Evolutionary conservation across 371 early-diverging fungal species (phyloP).

Genomic region (Fennellomyces sp.): DNA sequence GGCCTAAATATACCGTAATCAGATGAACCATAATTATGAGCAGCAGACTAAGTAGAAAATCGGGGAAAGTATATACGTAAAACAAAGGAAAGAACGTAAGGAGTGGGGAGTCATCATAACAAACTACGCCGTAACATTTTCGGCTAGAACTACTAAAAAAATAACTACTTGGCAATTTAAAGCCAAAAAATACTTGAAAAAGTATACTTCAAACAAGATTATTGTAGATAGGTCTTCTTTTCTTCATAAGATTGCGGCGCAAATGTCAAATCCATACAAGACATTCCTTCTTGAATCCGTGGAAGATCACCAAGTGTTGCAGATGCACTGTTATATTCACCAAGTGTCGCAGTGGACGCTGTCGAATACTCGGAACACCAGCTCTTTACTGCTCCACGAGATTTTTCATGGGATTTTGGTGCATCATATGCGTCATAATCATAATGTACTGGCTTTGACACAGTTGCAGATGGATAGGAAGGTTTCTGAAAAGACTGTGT

Average conservation of each 20-base stretch:
- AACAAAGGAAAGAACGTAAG: no score
- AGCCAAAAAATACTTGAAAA: no score
- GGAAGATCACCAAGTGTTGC: conserved; percentile 16
- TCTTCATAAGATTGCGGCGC: conserved; percentile 3
- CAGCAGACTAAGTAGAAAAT: no score
- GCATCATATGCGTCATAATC: neutral
- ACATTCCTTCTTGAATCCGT: conserved; percentile 23
- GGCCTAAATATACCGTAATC: no score
- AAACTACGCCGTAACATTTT: no score
- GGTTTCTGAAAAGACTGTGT: neutral
- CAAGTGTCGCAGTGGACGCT: neutral
- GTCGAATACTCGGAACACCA: conserved; percentile 5
- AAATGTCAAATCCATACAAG: conserved; percentile 17
- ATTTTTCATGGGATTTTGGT: neutral
- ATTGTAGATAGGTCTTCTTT: neutral
- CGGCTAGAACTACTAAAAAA: no score
- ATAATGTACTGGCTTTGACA: neutral
- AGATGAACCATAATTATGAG: no score
- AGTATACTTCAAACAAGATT: no score
- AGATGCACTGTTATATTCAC: neutral
- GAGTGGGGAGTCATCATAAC: no score
- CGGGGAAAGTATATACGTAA: no score
- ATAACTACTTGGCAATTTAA: no score
- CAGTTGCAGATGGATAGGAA: conserved; percentile 6
- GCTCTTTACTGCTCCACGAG: neutral